Base-by-base conservation (phyloP, 805 yeast genomes). In the Wickerhamia fluorescens region DNA sequence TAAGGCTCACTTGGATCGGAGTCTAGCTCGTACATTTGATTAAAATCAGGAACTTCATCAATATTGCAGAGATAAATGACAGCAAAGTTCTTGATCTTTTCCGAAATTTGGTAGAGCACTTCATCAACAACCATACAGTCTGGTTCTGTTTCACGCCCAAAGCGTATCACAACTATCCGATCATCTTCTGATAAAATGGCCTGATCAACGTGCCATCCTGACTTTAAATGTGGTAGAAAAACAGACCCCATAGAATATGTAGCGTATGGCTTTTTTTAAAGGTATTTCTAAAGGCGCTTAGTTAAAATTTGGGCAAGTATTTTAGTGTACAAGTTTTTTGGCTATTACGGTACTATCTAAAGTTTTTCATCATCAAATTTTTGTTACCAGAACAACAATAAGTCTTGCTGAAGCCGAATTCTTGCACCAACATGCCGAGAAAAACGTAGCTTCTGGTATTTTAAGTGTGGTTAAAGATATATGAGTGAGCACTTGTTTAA, bases 161-260 rank as follows among this genome's bases (percentile, higher is more conserved):
- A 92, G 20, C 98, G 65, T 11, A 92, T 73, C 7, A 88, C 78
- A 15, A 92, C 96, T 6, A 92, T 56, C 34, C 95, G 60, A 29
- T 85, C 95, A 34, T 83, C 94, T 48, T 92, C 98, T 6, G 86
- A 75, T 14, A 92, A 65, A 21, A 92, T 92, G 5, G 98, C 95
- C 50, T 92, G 97, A 57, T 92, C 98, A 18, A 92, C 97, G 48
- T 92, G 98, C 96, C 95, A 86, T 5, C 94, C 95, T 0, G 89
- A 70, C 16, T 66, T 73, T 33, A 86, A 58, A 48, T 86, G 92
- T 1, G 94, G 92, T 29, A 86, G 61, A 44, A 85, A 82, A 1
- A 82, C 78, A 34, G 88, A 78, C 4, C 89, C 88, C 94, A 83
- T 83, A 16, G 7, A 18, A 7, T 10, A 18, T 10, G n/a, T n/a